Evolutionary conservation across 441 rosid genomes (phyloP), one percentile per base, ranked within the genome.

Genomic region (Daphne laureola): DNA sequence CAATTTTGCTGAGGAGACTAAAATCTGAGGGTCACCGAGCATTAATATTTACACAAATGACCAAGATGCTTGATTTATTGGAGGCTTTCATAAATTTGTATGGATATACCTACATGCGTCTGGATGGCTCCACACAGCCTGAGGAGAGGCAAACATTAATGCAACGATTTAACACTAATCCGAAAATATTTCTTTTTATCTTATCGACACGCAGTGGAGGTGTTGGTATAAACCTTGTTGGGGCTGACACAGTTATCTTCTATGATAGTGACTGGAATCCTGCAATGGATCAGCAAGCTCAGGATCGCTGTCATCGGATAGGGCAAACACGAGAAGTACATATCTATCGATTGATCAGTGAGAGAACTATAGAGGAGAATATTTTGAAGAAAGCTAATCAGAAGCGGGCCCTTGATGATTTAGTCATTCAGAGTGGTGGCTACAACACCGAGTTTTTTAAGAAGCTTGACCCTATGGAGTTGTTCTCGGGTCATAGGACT

Each of bases 201-300:
- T 74, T 95, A 78, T 95, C 99, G 52, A 95, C 99, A 57, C 92
- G 99, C 59, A 95, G 99, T 69, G 99, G 99, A 50, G 99, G 99
- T 35, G 98, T 95, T 60, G 99, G 98, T 67, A 88, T 95, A 64
- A 95, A 95, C 70, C 89, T 95, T 73, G 96, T 95, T 48, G 99
- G 99, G 58, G 99, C 99, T 49, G 99, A 95, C 78, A 95, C 99
- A 14, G 99, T 92, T 54, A 92, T 92, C 45, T 92, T 92, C 62
- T 92, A 92, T 76, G 98, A 92, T 67, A 92, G 98, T 55, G 98
- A 95, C 76, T 95, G 99, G 99, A 95, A 95, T 77, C 99, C 99
- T 36, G 99, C 99, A 38, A 95, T 95, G 99, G 99, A 95, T 78
- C 98, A 91, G 69, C 99, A 95, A 84, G 99, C 99, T 57, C 99